phyloP scores from a whole-genome alignment of 176 grass and related monocot genomes.

The Sorghum bicolor region DNA sequence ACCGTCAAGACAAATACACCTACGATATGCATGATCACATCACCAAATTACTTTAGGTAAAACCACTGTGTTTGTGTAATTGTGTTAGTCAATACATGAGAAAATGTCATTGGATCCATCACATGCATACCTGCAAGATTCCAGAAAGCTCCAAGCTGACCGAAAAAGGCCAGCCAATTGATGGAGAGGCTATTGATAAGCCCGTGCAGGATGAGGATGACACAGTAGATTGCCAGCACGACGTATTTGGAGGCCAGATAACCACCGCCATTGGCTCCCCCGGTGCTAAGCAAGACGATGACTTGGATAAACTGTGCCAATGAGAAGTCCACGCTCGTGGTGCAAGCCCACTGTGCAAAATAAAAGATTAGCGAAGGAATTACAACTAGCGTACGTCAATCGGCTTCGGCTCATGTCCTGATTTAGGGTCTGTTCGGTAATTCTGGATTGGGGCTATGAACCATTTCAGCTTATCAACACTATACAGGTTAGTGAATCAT shows the following conservation, averaged over 20 bases:
- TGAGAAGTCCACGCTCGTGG: slow-evolving; percentile 51
- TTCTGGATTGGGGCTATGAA: too few species aligned
- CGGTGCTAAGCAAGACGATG: slow-evolving; percentile 48
- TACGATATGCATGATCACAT: not conserved
- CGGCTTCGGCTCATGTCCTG: not conserved
- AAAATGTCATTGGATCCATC: not conserved
- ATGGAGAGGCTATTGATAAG: slow-evolving; percentile 55
- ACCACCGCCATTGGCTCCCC: slow-evolving; percentile 46
- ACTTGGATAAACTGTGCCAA: slow-evolving; percentile 55
- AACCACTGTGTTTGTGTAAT: not conserved
- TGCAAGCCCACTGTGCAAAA: slow-evolving; percentile 19
- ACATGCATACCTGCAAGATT: slow-evolving; percentile 21
- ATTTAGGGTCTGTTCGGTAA: too few species aligned
- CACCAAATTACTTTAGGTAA: not conserved
- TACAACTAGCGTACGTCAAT: not conserved
- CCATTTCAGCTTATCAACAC: too few species aligned
- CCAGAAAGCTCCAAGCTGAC: slow-evolving; percentile 42
- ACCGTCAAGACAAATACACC: not conserved
- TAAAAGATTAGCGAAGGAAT: not conserved
- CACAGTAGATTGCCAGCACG: slow-evolving; percentile 40
- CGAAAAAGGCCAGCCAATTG: slow-evolving; percentile 34
- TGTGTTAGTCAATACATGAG: too few species aligned
- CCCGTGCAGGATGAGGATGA: slow-evolving; percentile 38
- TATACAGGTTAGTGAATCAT: too few species aligned
- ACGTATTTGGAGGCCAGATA: slow-evolving; percentile 53